Base-by-base conservation (phyloP, 2,329 filamentous ascomycete species). In the Fusarium chuoi region DNA sequence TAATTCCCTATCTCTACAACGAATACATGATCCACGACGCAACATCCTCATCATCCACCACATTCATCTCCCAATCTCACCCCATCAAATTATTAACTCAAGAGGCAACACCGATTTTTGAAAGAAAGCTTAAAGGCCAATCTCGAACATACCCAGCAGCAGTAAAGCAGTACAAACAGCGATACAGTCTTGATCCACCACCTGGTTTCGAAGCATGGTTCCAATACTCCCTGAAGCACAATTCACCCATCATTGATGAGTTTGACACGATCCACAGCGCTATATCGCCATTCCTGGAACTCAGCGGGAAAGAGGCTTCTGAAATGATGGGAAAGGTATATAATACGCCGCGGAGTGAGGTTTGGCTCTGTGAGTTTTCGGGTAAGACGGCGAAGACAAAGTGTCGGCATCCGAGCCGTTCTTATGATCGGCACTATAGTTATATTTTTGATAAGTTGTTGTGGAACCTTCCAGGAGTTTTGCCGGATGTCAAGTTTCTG, bases 171-270 rank as follows among this genome's bases (percentile, higher is more conserved):
- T 89, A 89, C 60, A 78, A 70, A 14, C 81, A 81, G 5, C 81
- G 86, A 26, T 87, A 88, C 62, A 70, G 67, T 0, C 74, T 82
- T 3, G 79, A 84, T 2, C 87, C 86, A 0, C 87, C 87, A 0
- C 77, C 79, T 0, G 87, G 87, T 0, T 88, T 88, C 36, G 77
- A 84, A 3, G 77, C 69, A 7, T 89, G 87, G 87, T 85, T 82
- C 28, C 71, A 81, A 2, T 87, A 82, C 54, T 86, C 86, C 2
- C 56, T 74, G 4, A 70, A 72, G 1, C 77, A 85, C 3, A 38
- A 83, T 6, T 87, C 86, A 1, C 80, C 80, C 0, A 81, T 88
- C n/a, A 87, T 88, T 38, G 86, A 88, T 64, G 84, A 88, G 6
- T 88, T 86, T 35, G 84, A 88, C 44, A 79, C 75, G 2, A 85